Conservation (phyloP, 83 land plant genomes). For the Thuja plicata region DNA sequence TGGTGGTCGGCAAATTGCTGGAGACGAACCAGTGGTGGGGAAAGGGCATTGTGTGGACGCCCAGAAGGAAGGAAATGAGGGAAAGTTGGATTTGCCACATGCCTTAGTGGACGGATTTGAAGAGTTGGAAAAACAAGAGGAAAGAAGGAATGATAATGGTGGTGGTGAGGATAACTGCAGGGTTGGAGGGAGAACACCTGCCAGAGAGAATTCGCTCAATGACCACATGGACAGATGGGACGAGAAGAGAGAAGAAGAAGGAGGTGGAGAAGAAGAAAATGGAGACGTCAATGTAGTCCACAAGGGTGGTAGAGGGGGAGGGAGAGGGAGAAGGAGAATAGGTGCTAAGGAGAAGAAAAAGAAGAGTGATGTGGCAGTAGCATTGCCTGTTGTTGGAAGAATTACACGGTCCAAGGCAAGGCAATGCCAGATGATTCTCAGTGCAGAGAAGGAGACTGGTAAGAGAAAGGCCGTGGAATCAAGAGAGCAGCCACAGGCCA, state of each 20-base stretch:
- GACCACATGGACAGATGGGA: not conserved
- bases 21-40: not conserved
- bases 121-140: not conserved
- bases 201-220: not conserved
- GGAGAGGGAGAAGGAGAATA: not conserved
- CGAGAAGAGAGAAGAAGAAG: not conserved
- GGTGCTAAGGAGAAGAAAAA: slow-evolving; percentile 7
- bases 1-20: not conserved
- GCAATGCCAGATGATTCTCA: slow-evolving; percentile 1
- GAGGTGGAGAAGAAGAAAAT: not conserved
- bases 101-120: not conserved
- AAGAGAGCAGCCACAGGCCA: not conserved
- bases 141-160: not conserved
- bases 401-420: slow-evolving; percentile 12
- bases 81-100: not conserved
- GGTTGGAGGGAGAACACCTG: not conserved
- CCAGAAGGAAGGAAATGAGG: not conserved
- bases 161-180: not conserved
- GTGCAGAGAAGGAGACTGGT: not conserved
- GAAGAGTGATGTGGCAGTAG: not conserved
- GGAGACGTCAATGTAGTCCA: not conserved
- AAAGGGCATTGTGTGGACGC: not conserved
- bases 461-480: not conserved
- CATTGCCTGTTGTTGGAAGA: slow-evolving; percentile 10
- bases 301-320: not conserved